phyloP scores from a whole-genome alignment of 768 basidiomycete species.

The Termitomyces sp. region DNA sequence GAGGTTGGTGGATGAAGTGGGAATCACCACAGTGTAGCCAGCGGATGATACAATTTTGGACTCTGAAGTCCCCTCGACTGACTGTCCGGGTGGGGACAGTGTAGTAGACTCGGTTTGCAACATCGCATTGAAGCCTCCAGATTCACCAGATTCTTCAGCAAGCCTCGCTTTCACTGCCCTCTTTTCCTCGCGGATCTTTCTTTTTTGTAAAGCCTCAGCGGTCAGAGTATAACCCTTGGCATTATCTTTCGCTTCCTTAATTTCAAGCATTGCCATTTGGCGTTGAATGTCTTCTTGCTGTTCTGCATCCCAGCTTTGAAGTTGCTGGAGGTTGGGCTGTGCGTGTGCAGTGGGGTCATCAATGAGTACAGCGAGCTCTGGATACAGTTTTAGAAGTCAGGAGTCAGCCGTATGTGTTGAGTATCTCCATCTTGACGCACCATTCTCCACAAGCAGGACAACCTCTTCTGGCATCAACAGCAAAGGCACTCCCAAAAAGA shows the following conservation, averaged over 20 bases:
- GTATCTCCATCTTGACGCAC: slow-evolving; percentile 38
- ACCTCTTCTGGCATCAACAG: slow-evolving; percentile 89
- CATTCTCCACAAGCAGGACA: slow-evolving; percentile 77
- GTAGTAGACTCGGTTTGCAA: slow-evolving; percentile 1
- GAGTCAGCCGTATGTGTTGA: slow-evolving; percentile 2
- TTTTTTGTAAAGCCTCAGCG: slow-evolving; percentile 63
- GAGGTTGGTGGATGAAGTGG: slow-evolving; percentile 53
- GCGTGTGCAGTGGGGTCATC: slow-evolving; percentile 61
- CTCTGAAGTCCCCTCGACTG: slow-evolving; percentile 1
- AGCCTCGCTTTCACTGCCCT: slow-evolving; percentile 21
- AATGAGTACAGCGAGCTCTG: slow-evolving; percentile 74
- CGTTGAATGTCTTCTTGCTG: slow-evolving; percentile 38
- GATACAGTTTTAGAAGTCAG: slow-evolving; percentile 6
- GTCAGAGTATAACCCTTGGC: slow-evolving; percentile 38
- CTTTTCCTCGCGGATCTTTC: slow-evolving; percentile 59
- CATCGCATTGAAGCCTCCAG: neutral
- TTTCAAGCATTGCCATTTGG: slow-evolving; percentile 44
- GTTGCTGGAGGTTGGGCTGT: slow-evolving; percentile 38
- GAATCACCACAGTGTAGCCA: slow-evolving; percentile 49
- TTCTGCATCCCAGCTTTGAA: slow-evolving; percentile 47
- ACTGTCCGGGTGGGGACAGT: neutral
- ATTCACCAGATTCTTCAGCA: slow-evolving; percentile 5
- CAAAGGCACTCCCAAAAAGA: slow-evolving; percentile 90
- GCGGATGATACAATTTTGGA: slow-evolving; percentile 2
- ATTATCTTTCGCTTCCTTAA: slow-evolving; percentile 43